Evolutionary conservation across 257 asterid species (phyloP).

Genomic region (Nicotiana attenuata): DNA sequence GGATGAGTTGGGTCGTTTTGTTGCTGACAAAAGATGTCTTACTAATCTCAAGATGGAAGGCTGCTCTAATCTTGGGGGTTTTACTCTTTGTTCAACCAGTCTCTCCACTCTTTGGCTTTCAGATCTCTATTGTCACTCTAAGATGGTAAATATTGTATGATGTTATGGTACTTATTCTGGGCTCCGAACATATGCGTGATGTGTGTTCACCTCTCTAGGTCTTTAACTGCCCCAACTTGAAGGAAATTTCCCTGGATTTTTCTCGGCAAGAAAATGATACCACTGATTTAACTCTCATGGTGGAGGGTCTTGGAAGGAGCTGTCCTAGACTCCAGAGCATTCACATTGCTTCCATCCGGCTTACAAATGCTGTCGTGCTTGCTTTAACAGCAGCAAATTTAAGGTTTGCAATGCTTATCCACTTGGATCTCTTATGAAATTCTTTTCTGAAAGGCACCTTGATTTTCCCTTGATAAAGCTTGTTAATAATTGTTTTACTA

Average conservation of each 20-base stretch:
- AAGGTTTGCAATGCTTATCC: constrained; percentile 39
- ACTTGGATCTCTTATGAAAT: background rate
- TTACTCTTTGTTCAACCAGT: constrained; percentile 60
- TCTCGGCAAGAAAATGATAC: constrained; percentile 77
- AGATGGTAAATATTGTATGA: constrained; percentile 42
- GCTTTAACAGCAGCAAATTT: constrained; percentile 79
- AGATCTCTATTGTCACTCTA: constrained; percentile 74
- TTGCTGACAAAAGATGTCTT: constrained; percentile 68
- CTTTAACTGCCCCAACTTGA: constrained; percentile 77
- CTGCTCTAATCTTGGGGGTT: constrained; percentile 66
- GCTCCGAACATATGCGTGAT: background rate
- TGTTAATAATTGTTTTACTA: background rate
- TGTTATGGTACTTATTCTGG: background rate
- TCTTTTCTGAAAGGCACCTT: background rate
- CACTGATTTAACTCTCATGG: constrained; percentile 63
- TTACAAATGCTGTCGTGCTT: constrained; percentile 72
- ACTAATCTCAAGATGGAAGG: constrained; percentile 94
- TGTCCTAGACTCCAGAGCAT: constrained; percentile 80
- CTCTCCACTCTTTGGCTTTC: constrained; percentile 78
- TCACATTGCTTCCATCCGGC: constrained; percentile 70
- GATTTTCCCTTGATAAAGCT: background rate
- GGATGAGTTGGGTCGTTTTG: constrained; percentile 86
- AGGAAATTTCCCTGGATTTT: constrained; percentile 75
- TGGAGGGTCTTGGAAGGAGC: constrained; percentile 72
- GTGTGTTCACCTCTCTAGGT: constrained; percentile 38